Percentiles rank a stretch among this genome's conserved stretches.
phyloP scores from a whole-genome alignment of 2,329 filamentous ascomycete genomes.

The Ascomycota sp. region DNA sequence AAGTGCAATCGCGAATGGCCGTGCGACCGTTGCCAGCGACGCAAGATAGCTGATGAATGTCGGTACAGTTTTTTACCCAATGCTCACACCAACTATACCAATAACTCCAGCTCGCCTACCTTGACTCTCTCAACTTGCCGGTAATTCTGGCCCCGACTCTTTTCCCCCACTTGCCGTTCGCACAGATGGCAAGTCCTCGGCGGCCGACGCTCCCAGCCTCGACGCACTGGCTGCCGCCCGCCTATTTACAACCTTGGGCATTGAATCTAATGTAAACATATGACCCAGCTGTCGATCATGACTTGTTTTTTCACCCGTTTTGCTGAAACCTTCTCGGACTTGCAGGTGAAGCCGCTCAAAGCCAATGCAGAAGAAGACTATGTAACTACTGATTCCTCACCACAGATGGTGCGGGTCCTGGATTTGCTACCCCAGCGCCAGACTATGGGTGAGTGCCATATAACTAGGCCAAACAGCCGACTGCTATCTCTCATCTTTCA shows the following conservation, averaged over 20 bases:
- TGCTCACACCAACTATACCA: not conserved
- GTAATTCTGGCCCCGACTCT: not conserved
- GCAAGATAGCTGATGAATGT: constrained; percentile 11
- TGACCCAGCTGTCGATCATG: no score
- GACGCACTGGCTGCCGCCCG: constrained; percentile 6
- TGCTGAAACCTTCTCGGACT: not conserved
- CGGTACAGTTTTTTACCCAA: constrained; percentile 5
- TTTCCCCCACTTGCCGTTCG: not conserved
- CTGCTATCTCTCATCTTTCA: not conserved
- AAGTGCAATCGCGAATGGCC: constrained; percentile 15
- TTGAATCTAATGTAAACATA: constrained; percentile 4
- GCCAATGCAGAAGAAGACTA: constrained; percentile 4
- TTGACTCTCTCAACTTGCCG: not conserved
- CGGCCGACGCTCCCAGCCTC: constrained; percentile 2
- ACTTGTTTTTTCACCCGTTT: not conserved
- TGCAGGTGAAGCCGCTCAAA: no score
- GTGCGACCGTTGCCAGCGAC: constrained; percentile 12
- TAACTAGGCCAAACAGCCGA: not conserved
- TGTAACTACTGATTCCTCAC: constrained; percentile 4
- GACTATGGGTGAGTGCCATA: constrained; percentile 7
- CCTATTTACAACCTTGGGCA: constrained; percentile 6
- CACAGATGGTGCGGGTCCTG: constrained; percentile 8
- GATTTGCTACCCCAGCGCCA: constrained; percentile 7
- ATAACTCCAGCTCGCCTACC: not conserved
- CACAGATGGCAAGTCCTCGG: not conserved